These are phyloP conservation scores for Pseudognaphalium luteoalbum DNA, from an alignment of 129 eudicot genomes.

Conservation along the genomic window DNA sequence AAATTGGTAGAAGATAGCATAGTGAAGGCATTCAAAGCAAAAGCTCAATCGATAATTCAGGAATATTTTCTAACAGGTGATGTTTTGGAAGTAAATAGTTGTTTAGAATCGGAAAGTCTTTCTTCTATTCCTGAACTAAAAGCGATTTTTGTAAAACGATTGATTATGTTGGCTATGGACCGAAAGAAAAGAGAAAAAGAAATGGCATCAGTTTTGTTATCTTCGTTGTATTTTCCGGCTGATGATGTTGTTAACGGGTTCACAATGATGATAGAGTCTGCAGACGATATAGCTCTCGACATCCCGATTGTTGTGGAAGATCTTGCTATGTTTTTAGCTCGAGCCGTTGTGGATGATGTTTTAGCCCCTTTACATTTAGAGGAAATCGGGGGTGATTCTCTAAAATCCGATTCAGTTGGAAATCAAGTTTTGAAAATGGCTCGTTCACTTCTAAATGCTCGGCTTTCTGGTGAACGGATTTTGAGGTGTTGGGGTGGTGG, in stretches of 20 bases:
- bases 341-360: slow-evolving; percentile 90
- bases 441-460: slow-evolving; percentile 66
- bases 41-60: slow-evolving; percentile 68
- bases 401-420: slow-evolving; percentile 54
- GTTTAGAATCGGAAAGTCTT: slow-evolving; percentile 60
- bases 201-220: slow-evolving; percentile 85
- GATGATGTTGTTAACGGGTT: slow-evolving; percentile 84
- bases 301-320: slow-evolving; percentile 84
- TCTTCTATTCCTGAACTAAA: slow-evolving; percentile 56
- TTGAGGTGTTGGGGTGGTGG: slow-evolving; percentile 98
- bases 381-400: slow-evolving; percentile 53
- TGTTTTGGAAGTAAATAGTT: slow-evolving; percentile 58
- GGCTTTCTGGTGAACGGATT: slow-evolving; percentile 87
- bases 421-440: slow-evolving; percentile 70
- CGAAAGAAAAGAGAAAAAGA: slow-evolving; percentile 90
- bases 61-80: slow-evolving; percentile 87
- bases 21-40: slow-evolving; percentile 58
- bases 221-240: slow-evolving; percentile 74
- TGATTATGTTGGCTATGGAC: slow-evolving; percentile 88
- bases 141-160: slow-evolving; percentile 66
- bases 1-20: slow-evolving; percentile 49
- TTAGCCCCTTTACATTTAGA: slow-evolving; percentile 79
- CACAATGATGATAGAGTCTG: slow-evolving; percentile 74
- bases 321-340: slow-evolving; percentile 78
- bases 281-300: slow-evolving; percentile 85